Percentiles rank a stretch among this genome's conserved stretches.
These are phyloP conservation scores for Talaromyces nanjingensis DNA, from an alignment of 495 filamentous ascomycete species.

Conservation along the genomic window DNA sequence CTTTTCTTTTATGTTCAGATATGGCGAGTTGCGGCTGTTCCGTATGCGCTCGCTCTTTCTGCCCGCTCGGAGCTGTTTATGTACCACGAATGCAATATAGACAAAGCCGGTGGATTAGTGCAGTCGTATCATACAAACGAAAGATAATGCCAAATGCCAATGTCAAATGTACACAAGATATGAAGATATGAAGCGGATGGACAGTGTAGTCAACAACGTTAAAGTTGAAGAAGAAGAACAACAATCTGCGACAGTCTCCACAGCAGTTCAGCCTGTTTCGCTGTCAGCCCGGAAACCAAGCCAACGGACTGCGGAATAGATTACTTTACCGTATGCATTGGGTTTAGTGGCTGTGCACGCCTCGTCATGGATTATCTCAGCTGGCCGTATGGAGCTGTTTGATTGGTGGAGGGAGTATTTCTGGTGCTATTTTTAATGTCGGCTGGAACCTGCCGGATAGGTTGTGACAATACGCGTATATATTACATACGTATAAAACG, in stretches of 20 bases:
- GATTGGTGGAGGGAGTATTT: background rate
- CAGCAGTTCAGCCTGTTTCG: background rate
- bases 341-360: conserved; percentile 3
- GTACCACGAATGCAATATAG: background rate
- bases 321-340: conserved; percentile 1
- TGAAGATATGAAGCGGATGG: background rate
- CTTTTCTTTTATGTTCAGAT: background rate
- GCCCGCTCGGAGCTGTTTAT: background rate
- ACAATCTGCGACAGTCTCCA: background rate
- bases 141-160: background rate
- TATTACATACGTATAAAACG: background rate
- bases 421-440: background rate
- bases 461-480: background rate
- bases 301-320: background rate
- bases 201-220: background rate
- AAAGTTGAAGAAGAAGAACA: background rate
- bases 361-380: background rate
- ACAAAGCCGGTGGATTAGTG: background rate
- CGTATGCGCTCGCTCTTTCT: background rate
- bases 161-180: background rate
- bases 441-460: background rate
- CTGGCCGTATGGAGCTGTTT: background rate
- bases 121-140: background rate
- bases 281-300: conserved; percentile 3
- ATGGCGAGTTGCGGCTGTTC: background rate